Evolutionary conservation across 352 stramenopile genomes (phyloP), one percentile per base, ranked within the genome.

Genomic region (Globisporangium ultimum): DNA sequence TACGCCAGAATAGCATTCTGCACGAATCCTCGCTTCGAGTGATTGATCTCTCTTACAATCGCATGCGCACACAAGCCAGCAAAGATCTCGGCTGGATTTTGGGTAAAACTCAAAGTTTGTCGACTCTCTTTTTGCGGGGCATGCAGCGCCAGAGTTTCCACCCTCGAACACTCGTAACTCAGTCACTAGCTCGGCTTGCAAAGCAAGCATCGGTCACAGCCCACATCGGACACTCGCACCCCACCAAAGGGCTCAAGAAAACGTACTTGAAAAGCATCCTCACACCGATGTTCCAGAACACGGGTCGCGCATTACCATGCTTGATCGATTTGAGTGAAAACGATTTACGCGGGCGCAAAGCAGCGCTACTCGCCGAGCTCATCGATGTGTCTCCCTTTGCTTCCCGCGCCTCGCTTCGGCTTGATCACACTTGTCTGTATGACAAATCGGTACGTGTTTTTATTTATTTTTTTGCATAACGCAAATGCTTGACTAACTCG

Each of bases 301-400:
- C 64, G 2, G 65, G 68, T 14, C 64, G 80, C 10, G 53, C 57
- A 12, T 65, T 60, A 34, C 70, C 72, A 9, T 80, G 77, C 18
- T 65, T 76, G 57, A 54, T 91, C 2, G 80, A 93, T 46, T 45
- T 91, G 45, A 93, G 81, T n/a, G 84, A 91, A 54, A 93, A 93
- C 63, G 60, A 89, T 38, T 60, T 91, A 7, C 76, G 72, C 40
- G 72, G 81, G 4, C 48, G 70, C 34, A 77, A 76, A 43, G 80
- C 75, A 9, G 61, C 67, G 17, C 34, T 79, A 3, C 50, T 93
- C 1, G 79, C 84, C 2, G 65, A 85, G 28, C 53, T 89, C 13
- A 47, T 89, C 2, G 74, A 79, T 34, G 69, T 68, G 13, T 70
- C 79, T 1, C 78, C 77, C 2, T 70, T 67, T 45, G 63, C 71